A percentile compares a stretch with the other conserved stretches of the same genome.
phyloP scores from a whole-genome alignment of 768 basidiomycete species.

The Lactarius tabidus region DNA sequence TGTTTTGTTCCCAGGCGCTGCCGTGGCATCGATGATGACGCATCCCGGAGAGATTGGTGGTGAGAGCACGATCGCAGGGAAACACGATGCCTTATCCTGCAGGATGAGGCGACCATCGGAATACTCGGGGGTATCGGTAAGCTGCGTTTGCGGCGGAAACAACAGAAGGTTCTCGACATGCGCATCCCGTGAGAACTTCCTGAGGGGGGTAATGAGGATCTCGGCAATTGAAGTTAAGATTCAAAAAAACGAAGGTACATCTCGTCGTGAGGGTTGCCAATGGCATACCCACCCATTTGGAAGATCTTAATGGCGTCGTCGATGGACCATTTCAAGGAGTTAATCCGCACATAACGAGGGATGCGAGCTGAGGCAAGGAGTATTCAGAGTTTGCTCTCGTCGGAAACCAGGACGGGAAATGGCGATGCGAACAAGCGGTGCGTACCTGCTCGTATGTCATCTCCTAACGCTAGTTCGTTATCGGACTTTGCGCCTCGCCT shows the following conservation, averaged over 20 bases:
- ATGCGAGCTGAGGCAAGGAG: constrained; percentile 48
- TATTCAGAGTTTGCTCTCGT: constrained; percentile 2
- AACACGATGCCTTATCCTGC: constrained; percentile 98
- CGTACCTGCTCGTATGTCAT: constrained; percentile 63
- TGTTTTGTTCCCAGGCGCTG: constrained; percentile 98
- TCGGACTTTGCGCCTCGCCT: constrained; percentile 65
- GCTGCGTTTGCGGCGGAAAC: constrained; percentile 62
- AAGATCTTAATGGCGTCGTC: constrained; percentile 61
- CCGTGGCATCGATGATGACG: constrained; percentile 87
- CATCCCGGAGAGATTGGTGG: constrained; percentile 53
- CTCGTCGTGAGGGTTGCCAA: constrained; percentile 51
- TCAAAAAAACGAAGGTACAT: constrained; percentile 37
- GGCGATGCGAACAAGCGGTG: neutral
- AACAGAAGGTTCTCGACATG: constrained; percentile 82
- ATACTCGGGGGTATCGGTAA: constrained; percentile 73
- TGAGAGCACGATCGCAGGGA: constrained; percentile 84
- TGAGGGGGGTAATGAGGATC: constrained; percentile 28
- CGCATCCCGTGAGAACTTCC: constrained; percentile 67
- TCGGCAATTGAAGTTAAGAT: neutral
- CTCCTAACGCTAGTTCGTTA: constrained; percentile 56
- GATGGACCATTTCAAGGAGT: constrained; percentile 62
- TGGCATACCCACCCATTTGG: constrained; percentile 49
- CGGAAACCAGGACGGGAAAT: constrained; percentile 1
- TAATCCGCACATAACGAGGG: constrained; percentile 84
- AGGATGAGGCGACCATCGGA: constrained; percentile 78